Conservation (phyloP, 257 asterid genomes). For the Orobanche coerulescens region DNA sequence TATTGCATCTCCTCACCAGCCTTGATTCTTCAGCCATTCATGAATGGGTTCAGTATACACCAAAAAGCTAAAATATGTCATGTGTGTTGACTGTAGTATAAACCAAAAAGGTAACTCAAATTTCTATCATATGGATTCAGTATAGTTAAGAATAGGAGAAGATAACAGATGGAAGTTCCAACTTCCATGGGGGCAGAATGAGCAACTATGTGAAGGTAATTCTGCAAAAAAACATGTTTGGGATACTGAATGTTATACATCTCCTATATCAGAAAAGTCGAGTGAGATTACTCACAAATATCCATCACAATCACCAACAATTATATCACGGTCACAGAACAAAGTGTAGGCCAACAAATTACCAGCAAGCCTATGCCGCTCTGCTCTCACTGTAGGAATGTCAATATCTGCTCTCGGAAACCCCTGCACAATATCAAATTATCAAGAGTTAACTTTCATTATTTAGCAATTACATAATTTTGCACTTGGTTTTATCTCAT, state of each 20-base stretch:
- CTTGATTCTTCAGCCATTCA: no score
- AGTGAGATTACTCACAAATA: neutral
- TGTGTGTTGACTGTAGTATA: neutral
- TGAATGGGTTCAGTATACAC: neutral
- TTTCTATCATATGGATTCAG: neutral
- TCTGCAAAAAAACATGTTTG: neutral
- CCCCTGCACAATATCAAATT: constrained; percentile 50
- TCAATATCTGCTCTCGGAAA: constrained; percentile 90
- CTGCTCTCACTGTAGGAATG: constrained; percentile 59
- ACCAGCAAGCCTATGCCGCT: constrained; percentile 78
- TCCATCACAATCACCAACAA: neutral
- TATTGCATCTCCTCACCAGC: neutral
- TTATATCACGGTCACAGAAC: neutral
- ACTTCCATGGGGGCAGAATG: no score
- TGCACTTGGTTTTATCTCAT: neutral
- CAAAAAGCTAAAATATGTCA: neutral
- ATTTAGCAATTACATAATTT: neutral
- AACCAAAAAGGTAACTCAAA: neutral
- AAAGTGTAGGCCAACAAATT: constrained; percentile 7
- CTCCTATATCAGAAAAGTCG: neutral
- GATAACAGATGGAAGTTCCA: neutral
- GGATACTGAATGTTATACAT: neutral
- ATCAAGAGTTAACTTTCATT: neutral
- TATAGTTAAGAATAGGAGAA: neutral
- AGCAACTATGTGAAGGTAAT: neutral